Evolutionary conservation across 176 grass and related monocot species (phyloP).

Genomic region (Cenchrus fungigraminus): DNA sequence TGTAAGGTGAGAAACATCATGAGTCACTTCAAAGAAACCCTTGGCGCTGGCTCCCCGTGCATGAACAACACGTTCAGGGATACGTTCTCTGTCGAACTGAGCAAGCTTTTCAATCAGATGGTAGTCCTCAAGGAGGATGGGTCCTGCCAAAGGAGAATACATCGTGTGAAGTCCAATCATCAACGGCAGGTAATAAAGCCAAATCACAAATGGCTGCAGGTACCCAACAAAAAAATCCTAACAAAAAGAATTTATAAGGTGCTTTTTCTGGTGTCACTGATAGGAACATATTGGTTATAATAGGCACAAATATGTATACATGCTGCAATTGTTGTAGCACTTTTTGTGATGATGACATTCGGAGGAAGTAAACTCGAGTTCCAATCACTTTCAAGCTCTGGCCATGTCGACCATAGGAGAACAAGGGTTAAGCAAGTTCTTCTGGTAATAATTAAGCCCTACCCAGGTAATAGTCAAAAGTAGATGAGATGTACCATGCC

Average conservation of each 20-base stretch:
- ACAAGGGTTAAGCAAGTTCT: neutral
- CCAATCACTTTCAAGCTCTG: neutral
- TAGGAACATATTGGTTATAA: neutral
- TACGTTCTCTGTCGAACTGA: conserved; percentile 82
- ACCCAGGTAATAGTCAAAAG: neutral
- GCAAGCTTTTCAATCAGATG: conserved; percentile 94
- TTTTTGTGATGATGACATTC: neutral
- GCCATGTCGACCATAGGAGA: neutral
- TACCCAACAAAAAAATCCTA: neutral
- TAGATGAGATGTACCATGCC: neutral
- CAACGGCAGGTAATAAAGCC: neutral
- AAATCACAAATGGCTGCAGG: neutral
- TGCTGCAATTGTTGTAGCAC: neutral
- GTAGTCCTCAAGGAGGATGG: conserved; percentile 86
- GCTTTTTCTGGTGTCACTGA: neutral
- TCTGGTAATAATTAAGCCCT: too few relatives aligned
- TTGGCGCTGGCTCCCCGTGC: conserved; percentile 84
- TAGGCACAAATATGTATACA: neutral
- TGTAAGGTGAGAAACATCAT: conserved; percentile 78
- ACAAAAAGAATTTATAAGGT: neutral
- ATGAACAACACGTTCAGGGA: conserved; percentile 90
- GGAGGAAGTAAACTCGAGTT: neutral
- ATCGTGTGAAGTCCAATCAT: neutral
- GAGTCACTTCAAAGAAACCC: conserved; percentile 92
- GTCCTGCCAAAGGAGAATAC: conserved; percentile 45